Conservation (phyloP, 352 stramenopile species). For the Thraustotheca clavata region DNA sequence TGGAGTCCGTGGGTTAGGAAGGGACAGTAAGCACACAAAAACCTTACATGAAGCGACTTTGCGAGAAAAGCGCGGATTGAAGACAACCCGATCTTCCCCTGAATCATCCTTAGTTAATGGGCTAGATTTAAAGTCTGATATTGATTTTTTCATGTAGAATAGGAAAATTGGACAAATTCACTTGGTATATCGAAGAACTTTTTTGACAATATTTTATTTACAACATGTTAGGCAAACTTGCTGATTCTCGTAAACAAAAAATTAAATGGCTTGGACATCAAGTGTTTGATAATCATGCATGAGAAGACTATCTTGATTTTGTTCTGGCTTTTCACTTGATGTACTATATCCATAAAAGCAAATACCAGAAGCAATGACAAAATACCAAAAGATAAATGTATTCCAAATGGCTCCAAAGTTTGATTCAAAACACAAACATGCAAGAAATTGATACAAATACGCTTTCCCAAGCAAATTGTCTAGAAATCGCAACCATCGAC, state of each 20-base stretch:
- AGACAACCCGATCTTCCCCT: no score
- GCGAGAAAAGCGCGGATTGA: no score
- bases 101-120: no score
- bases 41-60: no score
- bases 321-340: neutral
- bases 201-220: no score
- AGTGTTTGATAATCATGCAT: slow-evolving; percentile 19
- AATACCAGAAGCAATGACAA: neutral
- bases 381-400: slow-evolving; percentile 12
- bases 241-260: neutral
- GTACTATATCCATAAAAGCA: neutral
- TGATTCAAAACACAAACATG: neutral
- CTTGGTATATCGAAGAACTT: no score
- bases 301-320: slow-evolving; percentile 12
- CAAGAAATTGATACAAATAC: slow-evolving; percentile 12
- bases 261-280: slow-evolving; percentile 14
- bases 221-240: no score
- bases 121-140: no score
- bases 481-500: neutral
- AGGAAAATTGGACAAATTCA: no score
- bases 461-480: neutral
- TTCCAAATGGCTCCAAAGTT: slow-evolving; percentile 17
- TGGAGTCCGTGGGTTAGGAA: no score
- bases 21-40: no score
- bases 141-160: no score